Conservation (phyloP, 345 rosid species). For the Euphorbia tirucalli region DNA sequence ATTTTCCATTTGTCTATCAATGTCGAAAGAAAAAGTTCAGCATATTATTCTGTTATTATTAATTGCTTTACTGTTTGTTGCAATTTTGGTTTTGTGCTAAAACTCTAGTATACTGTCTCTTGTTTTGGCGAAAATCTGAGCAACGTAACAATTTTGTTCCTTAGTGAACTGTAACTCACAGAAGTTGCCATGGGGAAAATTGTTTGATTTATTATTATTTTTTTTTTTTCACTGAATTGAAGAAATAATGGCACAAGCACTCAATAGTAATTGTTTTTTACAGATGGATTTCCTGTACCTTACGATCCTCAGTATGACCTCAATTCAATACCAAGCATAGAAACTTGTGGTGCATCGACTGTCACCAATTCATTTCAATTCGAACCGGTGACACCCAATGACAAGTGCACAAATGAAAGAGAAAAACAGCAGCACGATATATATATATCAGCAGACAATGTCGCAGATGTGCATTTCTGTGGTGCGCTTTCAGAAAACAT, state of each 20-base stretch:
- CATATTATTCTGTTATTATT: too few relatives aligned
- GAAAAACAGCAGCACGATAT: conserved; percentile 27
- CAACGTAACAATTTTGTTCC: neutral
- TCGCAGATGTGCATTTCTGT: conserved; percentile 24
- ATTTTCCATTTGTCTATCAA: too few relatives aligned
- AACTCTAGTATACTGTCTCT: neutral
- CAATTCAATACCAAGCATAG: conserved; percentile 48
- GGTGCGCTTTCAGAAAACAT: conserved; percentile 38
- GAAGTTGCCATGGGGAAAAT: neutral
- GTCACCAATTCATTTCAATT: conserved; percentile 31
- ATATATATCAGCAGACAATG: conserved; percentile 20
- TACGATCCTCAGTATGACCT: conserved; percentile 37
- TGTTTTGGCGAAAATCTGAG: neutral
- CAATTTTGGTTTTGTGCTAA: neutral
- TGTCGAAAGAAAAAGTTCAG: too few relatives aligned
- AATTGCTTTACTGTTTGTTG: too few relatives aligned
- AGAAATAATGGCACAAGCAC: neutral
- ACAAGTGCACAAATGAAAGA: conserved; percentile 26
- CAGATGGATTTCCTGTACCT: conserved; percentile 54
- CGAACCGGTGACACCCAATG: conserved; percentile 31
- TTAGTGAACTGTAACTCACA: neutral
- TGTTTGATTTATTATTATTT: neutral
- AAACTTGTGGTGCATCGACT: conserved; percentile 33
- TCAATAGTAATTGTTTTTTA: conserved; percentile 12
- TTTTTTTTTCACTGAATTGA: neutral